These are phyloP conservation scores for Bocquillonia castaneifolia DNA, from an alignment of 441 rosid genomes.

Conservation along the genomic window DNA sequence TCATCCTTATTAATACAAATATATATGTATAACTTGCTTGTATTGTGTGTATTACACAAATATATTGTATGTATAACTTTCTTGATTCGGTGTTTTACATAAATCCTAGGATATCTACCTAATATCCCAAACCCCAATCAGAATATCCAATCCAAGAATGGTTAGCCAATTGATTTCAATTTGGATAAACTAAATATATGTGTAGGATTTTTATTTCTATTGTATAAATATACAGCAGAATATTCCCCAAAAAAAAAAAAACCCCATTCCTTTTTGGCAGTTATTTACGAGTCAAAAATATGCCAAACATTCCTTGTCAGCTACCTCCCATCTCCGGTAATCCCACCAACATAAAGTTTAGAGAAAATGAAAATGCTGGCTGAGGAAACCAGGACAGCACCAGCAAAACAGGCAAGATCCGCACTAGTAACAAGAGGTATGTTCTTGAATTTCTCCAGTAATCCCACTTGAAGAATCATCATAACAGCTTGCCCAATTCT, in stretches of 20 bases:
- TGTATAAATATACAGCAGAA: not conserved
- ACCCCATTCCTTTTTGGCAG: not conserved
- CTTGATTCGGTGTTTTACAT: no score
- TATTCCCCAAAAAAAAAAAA: not conserved
- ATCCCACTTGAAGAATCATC: constrained; percentile 72
- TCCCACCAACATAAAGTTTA: constrained; percentile 33
- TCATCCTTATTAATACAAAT: not conserved
- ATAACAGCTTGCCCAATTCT: constrained; percentile 63
- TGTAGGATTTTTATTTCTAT: not conserved
- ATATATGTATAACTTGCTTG: not conserved
- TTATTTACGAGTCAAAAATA: not conserved
- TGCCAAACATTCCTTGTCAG: not conserved
- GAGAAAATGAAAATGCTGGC: constrained; percentile 59
- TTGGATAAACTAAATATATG: not conserved
- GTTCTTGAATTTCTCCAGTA: constrained; percentile 55
- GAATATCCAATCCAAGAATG: not conserved
- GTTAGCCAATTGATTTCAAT: not conserved
- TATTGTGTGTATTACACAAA: no score
- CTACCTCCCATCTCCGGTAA: constrained; percentile 1
- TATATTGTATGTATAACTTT: no score
- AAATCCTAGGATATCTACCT: not conserved
- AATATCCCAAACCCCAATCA: not conserved
- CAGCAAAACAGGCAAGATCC: constrained; percentile 69
- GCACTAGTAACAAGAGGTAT: constrained; percentile 42
- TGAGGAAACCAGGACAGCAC: constrained; percentile 49